These are phyloP conservation scores for Metarhizium humberi DNA, from an alignment of 2,329 filamentous ascomycete genomes.

Conservation along the genomic window DNA sequence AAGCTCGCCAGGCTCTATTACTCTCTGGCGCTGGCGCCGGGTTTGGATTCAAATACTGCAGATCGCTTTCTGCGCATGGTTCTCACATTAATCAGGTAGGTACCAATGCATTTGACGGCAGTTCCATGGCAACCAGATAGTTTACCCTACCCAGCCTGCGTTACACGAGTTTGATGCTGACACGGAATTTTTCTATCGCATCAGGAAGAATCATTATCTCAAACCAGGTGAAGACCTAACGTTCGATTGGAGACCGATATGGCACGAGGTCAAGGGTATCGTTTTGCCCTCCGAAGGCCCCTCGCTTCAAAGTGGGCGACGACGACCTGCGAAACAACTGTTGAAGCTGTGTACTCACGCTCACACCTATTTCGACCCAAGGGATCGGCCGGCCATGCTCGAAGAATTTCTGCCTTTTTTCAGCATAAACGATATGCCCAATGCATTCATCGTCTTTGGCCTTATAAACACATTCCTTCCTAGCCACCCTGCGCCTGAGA, in stretches of 20 bases:
- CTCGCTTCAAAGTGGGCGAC: conserved; percentile 45
- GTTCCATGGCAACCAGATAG: neutral
- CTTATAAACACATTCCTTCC: conserved; percentile 81
- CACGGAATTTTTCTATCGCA: conserved; percentile 1
- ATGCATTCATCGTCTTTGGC: conserved; percentile 87
- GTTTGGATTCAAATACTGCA: conserved; percentile 69
- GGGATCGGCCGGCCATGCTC: conserved; percentile 71
- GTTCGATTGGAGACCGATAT: conserved; percentile 88
- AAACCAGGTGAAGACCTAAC: conserved; percentile 82
- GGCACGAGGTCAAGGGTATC: conserved; percentile 84
- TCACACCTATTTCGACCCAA: conserved; percentile 86
- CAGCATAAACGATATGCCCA: conserved; percentile 84
- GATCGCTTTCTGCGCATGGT: conserved; percentile 97
- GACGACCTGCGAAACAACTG: conserved; percentile 53
- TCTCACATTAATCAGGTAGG: conserved; percentile 85
- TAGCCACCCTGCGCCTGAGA: conserved; percentile 66
- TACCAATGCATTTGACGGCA: conserved; percentile 8
- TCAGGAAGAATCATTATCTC: conserved; percentile 87
- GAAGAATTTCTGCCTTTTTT: conserved; percentile 80
- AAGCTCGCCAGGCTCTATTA: conserved; percentile 88
- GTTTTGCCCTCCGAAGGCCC: conserved; percentile 80
- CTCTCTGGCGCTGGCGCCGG: conserved; percentile 82
- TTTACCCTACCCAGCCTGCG: neutral
- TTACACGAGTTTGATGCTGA: conserved; percentile 1
- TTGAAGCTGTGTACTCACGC: conserved; percentile 86